Base-by-base conservation (phyloP, 495 filamentous ascomycete species). In the Astrocystis sublimbata region DNA sequence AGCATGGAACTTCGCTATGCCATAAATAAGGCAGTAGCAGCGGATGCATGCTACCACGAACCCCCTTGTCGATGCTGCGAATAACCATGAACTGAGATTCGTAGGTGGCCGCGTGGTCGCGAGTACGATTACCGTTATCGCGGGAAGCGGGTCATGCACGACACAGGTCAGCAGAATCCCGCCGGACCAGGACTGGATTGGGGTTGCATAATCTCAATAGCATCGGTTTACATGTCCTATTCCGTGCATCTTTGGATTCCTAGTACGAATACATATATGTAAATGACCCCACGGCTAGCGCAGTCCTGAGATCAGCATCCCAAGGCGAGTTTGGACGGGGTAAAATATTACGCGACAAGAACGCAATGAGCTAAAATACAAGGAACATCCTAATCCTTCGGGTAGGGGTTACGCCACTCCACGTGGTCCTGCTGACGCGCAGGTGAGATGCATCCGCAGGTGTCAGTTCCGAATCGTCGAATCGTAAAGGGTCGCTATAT, bases 21-120 rank as follows among this genome's bases (percentile, higher is more conserved):
- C n/a, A n/a, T n/a, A n/a, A n/a, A n/a, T n/a, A n/a, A n/a, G n/a
- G n/a, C n/a, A n/a, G n/a, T n/a, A n/a, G n/a, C n/a, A n/a, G n/a
- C n/a, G n/a, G n/a, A n/a, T n/a, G n/a, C n/a, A 69, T 54, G 81
- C 82, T 6, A 70, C 72, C 0, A 77, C 74, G 51, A 68, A 13
- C 33, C 49, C 19, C 49, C 30, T 66, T 9, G 65, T 65, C 41
- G 19, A 49, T 49, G 46, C 24, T 12, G 30, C 15, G 1, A 17
- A 49, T 43, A 52, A 17, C 24, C n/a, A n/a, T n/a, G n/a, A n/a
- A n/a, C n/a, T n/a, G n/a, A n/a, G n/a, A n/a, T n/a, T n/a, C n/a
- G n/a, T n/a, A n/a, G n/a, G n/a, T n/a, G n/a, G n/a, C n/a, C n/a
- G n/a, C n/a, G n/a, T 51, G 10, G 30, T 33, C 19, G 21, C n/a